phyloP scores from a whole-genome alignment of 2,329 filamentous ascomycete species.

The Xylariaceae sp. region DNA sequence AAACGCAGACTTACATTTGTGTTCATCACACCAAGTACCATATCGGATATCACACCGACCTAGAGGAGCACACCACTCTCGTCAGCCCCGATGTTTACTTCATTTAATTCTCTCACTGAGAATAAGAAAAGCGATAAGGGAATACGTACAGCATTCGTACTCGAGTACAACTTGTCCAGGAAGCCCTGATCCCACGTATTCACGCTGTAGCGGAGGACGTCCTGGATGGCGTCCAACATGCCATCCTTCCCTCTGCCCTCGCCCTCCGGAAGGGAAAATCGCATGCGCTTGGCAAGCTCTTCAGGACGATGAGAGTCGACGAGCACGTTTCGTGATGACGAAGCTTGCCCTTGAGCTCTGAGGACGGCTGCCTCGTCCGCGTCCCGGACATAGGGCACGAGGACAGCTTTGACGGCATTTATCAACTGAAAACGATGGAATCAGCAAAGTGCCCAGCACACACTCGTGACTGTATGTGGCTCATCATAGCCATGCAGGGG shows the following conservation, averaged over 20 bases:
- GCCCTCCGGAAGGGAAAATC: slow-evolving; percentile 52
- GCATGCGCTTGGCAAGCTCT: slow-evolving; percentile 49
- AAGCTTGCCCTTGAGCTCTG: slow-evolving; percentile 46
- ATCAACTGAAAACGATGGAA: slow-evolving; percentile 51
- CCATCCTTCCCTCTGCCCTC: slow-evolving; percentile 64
- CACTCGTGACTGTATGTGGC: neutral
- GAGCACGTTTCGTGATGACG: slow-evolving; percentile 49
- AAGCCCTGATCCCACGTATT: slow-evolving; percentile 99
- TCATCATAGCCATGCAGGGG: slow-evolving; percentile 1
- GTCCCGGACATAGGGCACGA: slow-evolving; percentile 65
- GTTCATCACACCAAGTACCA: slow-evolving; percentile 80
- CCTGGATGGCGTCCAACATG: slow-evolving; percentile 62
- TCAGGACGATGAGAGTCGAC: slow-evolving; percentile 58
- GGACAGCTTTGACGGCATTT: slow-evolving; percentile 58
- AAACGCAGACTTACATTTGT: slow-evolving; percentile 61
- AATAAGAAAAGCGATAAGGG: neutral
- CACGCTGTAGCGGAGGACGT: slow-evolving; percentile 77
- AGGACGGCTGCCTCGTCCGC: slow-evolving; percentile 58
- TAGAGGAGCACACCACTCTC: slow-evolving; percentile 25
- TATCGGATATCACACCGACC: slow-evolving; percentile 78
- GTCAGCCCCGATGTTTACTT: neutral
- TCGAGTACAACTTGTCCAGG: slow-evolving; percentile 90
- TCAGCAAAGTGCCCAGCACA: neutral
- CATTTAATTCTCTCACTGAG: neutral
- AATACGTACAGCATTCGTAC: slow-evolving; percentile 67